Conservation (phyloP, 352 stramenopile genomes). For the Phytopythium helicoides region DNA sequence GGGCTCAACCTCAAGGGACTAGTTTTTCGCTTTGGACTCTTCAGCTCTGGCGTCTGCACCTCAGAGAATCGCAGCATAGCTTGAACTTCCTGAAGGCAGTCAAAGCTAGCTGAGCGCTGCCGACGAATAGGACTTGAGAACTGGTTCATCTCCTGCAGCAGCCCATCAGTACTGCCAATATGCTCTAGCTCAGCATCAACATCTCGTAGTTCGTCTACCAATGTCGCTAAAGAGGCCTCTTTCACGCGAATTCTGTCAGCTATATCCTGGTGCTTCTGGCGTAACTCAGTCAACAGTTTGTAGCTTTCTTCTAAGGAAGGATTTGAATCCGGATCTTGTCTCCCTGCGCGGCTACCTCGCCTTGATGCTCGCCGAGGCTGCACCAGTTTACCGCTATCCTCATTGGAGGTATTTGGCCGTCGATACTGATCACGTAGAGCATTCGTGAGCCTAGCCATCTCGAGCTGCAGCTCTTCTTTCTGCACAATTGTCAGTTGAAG, state of each 20-base stretch:
- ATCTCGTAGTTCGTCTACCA: conserved; percentile 58
- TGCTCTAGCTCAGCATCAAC: conserved; percentile 54
- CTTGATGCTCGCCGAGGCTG: conserved; percentile 1
- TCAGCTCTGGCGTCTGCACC: not conserved
- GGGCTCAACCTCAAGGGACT: no score
- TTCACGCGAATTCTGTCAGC: conserved; percentile 50
- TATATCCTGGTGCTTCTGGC: conserved; percentile 41
- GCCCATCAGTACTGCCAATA: conserved; percentile 28
- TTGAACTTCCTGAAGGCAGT: conserved; percentile 17
- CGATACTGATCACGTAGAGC: conserved; percentile 21
- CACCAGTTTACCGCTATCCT: not conserved
- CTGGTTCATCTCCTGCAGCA: no score
- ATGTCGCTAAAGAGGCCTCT: conserved; percentile 38
- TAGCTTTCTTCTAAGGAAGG: conserved; percentile 36
- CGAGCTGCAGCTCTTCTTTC: conserved; percentile 72
- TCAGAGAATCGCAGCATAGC: conserved; percentile 6
- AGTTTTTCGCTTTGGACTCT: not conserved
- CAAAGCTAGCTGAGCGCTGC: conserved; percentile 19
- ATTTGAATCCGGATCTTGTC: conserved; percentile 12
- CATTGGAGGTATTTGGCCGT: not conserved
- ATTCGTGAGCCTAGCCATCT: conserved; percentile 61
- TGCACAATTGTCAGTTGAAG: conserved; percentile 72
- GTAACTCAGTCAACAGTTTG: conserved; percentile 37
- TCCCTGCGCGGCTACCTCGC: conserved; percentile 8
- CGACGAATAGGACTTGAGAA: not conserved